phyloP scores from a whole-genome alignment of 352 stramenopile genomes.

The Phytophthora pluvialis region DNA sequence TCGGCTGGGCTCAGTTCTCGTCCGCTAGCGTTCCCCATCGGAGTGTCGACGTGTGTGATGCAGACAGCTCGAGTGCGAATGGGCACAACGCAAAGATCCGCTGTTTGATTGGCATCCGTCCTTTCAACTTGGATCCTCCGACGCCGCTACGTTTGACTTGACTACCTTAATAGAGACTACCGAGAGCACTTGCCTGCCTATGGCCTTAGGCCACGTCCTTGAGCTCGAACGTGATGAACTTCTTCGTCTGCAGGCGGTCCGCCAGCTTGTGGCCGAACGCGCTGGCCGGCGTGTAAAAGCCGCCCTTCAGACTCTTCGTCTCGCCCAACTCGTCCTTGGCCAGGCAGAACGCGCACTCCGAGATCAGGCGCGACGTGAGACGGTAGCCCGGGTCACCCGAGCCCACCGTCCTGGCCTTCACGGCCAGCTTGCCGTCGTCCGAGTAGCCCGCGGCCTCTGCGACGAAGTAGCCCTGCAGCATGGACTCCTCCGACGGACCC shows the following conservation, averaged over 20 bases:
- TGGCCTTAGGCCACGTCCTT: constrained; percentile 33
- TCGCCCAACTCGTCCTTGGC: constrained; percentile 52
- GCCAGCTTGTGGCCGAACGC: constrained; percentile 63
- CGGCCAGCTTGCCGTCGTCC: constrained; percentile 45
- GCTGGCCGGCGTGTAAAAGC: constrained; percentile 68
- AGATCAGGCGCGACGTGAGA: constrained; percentile 61
- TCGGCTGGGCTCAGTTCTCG: constrained; percentile 45
- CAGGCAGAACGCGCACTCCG: constrained; percentile 66
- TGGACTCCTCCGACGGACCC: constrained; percentile 79
- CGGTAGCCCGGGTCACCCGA: constrained; percentile 62
- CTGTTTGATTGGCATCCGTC: constrained; percentile 29
- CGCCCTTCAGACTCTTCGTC: constrained; percentile 33
- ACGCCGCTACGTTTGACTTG: constrained; percentile 5
- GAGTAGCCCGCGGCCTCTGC: constrained; percentile 58
- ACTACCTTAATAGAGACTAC: constrained; percentile 10
- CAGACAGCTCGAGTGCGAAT: constrained; percentile 9
- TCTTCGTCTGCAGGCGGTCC: constrained; percentile 58
- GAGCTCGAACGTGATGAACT: constrained; percentile 60
- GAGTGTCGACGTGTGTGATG: background rate
- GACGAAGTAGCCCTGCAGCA: constrained; percentile 81
- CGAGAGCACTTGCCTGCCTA: constrained; percentile 6
- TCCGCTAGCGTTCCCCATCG: constrained; percentile 54
- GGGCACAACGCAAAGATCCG: constrained; percentile 18
- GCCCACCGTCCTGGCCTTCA: constrained; percentile 49
- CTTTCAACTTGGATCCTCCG: constrained; percentile 18